Base-by-base conservation (phyloP, 352 stramenopile species). In the Phytophthora ramorum region DNA sequence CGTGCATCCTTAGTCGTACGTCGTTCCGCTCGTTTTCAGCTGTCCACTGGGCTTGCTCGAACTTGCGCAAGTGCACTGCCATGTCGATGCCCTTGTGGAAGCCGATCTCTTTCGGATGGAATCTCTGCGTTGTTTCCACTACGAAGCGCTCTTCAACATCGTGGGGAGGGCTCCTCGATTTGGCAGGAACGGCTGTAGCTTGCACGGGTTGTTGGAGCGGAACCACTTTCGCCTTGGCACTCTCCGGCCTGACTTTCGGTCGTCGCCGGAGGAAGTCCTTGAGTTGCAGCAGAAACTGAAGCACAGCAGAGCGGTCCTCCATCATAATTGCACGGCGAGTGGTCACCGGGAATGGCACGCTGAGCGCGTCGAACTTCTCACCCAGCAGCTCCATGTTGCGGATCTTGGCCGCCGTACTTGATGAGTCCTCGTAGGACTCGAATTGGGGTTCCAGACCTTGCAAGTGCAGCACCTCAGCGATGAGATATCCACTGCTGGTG, bases 11-110 rank as follows among this genome's bases (percentile, higher is more conserved):
- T 3, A 12, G 16, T 16, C 60, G 62, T 64, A 92, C 83, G 13
- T 81, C 58, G 10, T 66, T 26, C 5, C 67, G 41, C 16, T 82
- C 60, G 50, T 91, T 88, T 64, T 90, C 79, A 13, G 65, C 55
- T 13, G 68, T 37, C 82, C 81, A 92, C 34, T 89, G 81, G 1
- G 73, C 56, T 67, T 90, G 76, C 28, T 85, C 54, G 20, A 90
- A 93, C 45, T 82, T 85, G 16, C 82, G 72, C 49, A 90, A 58
- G 26, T 93, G 65, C 7, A 93, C 75, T 0, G 69, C 79, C 78
- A 89, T 93, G 60, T 93, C 77, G 53, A 93, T 64, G n/a, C 71
- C 71, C 52, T 92, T 90, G 55, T 79, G 45, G 58, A 90, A 91
- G 12, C 61, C 50, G 19, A 89, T 50, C 0, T 85, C 69, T 14